Evolutionary conservation across 495 filamentous ascomycete genomes (phyloP), one percentile per base, ranked within the genome.

Genomic region (Xanthoparmelia taractica): DNA sequence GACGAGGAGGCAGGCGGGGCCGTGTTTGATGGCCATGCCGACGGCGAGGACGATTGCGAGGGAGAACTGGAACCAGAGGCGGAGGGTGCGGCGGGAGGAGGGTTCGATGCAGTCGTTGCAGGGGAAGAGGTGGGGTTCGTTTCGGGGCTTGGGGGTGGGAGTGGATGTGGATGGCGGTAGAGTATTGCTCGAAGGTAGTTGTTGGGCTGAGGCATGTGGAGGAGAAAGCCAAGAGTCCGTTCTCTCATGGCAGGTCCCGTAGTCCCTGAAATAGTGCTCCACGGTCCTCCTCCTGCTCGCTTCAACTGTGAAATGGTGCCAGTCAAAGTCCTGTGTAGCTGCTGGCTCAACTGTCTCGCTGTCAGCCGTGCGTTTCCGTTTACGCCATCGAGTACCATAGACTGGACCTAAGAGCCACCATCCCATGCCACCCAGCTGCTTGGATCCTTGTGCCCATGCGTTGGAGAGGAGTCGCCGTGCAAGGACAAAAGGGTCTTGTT

Each of bases 51-150:
- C 55, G 31, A 75, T 69, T 13, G 73, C 65, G 25, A 75, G 50
- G 7, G 72, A 74, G 57, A 75, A 73, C 23, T 67, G 72, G 15
- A 72, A 66, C 73, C 73, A 75, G 27, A 75, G 63, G 2, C 67
- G 65, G 13, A 68, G 55, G 11, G 64, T 65, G 52, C 67, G 69
- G 23, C 65, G 67, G 43, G 69, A 67, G 8, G 69, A 69, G 15
- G 69, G 65, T 55, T 68, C 67, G 31, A 60, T 50, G 58, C 69
- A 71, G 7, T 67, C 62, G 15, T 41, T 20, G 54, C 69, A 71
- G 18, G 63, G 69, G 52, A 65, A 63, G 50, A 61, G 47, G 57
- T 67, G 65, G 55, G 69, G 54, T n/a, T 62, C 41, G 11, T 50
- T 36, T 25, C 61, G 52, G 13, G 50, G n/a, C 27, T 6, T 58